Evolutionary conservation across 2,329 filamentous ascomycete genomes (phyloP).

Genomic region (Incumbomyces lentus): DNA sequence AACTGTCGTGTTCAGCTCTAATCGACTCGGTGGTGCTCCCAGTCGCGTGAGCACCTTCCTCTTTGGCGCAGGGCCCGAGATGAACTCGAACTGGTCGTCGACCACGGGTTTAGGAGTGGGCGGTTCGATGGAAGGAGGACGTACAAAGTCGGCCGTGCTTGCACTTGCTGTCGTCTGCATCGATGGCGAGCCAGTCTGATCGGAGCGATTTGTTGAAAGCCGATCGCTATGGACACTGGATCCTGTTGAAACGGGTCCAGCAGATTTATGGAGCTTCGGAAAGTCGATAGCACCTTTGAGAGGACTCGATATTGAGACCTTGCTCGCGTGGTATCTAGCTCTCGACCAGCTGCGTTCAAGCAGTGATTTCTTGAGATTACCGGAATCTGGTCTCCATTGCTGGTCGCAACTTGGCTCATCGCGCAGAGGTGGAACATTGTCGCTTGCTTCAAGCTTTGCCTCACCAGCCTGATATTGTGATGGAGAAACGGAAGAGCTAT

Average conservation of each 20-base stretch:
- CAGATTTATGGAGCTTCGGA: no score
- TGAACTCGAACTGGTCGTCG: background rate
- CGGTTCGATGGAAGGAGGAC: background rate
- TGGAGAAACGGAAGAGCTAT: no score
- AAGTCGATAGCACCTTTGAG: no score
- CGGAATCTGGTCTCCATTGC: background rate
- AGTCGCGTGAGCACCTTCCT: background rate
- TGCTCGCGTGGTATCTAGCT: background rate
- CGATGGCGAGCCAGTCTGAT: no score
- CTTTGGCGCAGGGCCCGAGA: background rate
- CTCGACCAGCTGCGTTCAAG: conserved; percentile 1
- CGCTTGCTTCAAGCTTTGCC: no score
- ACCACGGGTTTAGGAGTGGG: background rate
- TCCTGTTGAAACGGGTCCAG: no score
- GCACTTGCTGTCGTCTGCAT: background rate
- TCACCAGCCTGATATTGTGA: no score
- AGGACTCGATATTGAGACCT: background rate
- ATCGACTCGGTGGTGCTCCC: background rate
- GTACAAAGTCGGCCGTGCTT: background rate
- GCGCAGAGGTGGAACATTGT: no score
- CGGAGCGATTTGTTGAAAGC: no score
- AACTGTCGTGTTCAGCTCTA: background rate
- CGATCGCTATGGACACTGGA: no score
- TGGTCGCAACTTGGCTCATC: no score
- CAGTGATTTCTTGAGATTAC: background rate